phyloP scores from a whole-genome alignment of 306 rosid species.

The Ceratonia siliqua region DNA sequence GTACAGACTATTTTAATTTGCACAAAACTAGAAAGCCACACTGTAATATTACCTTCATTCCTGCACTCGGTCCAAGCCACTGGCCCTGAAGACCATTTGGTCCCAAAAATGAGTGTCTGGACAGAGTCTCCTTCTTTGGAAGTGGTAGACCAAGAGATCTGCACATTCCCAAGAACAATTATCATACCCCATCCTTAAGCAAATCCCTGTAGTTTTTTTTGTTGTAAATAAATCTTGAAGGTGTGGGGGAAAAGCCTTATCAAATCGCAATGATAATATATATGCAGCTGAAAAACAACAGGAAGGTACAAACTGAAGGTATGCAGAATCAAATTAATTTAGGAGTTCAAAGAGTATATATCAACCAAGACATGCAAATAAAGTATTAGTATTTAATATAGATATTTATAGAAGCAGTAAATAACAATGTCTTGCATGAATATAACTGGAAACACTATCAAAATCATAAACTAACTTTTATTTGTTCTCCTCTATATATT shows the following conservation, averaged over 20 bases:
- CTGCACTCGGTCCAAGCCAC: conserved; percentile 78
- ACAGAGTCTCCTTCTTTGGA: conserved; percentile 89
- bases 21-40: not conserved
- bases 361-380: conserved; percentile 14
- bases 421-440: not conserved
- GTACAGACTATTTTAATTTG: conserved; percentile 23
- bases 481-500: not conserved
- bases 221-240: too few relatives aligned
- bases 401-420: not conserved
- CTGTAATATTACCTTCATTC: conserved; percentile 59
- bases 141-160: conserved; percentile 65
- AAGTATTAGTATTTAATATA: conserved; percentile 21
- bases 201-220: too few relatives aligned
- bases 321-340: conserved; percentile 14
- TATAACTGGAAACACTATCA: conserved; percentile 1
- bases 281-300: conserved; percentile 17
- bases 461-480: conserved; percentile 4
- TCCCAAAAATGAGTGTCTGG: conserved; percentile 91
- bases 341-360: conserved; percentile 15
- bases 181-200: conserved; percentile 25
- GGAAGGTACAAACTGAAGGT: conserved; percentile 11
- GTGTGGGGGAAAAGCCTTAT: conserved; percentile 29
- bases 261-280: conserved; percentile 14
- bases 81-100: conserved; percentile 87
- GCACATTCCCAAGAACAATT: conserved; percentile 37